These are phyloP conservation scores for Diversispora eburnea DNA, from an alignment of 192 early-diverging fungal species.

Conservation along the genomic window DNA sequence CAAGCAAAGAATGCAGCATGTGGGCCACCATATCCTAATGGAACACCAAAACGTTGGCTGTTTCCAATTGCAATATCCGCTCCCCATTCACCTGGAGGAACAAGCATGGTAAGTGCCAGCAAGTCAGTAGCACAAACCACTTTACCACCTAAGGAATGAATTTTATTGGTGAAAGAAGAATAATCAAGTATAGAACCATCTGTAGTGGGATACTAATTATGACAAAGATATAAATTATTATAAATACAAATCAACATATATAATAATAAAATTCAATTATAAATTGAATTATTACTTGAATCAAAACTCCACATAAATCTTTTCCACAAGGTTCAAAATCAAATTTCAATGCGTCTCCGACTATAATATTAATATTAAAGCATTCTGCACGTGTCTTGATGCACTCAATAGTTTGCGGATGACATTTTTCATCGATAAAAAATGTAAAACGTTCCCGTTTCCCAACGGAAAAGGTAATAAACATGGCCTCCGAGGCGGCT, in stretches of 20 bases:
- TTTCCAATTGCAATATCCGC: conserved; percentile 98
- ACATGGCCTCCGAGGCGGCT: conserved; percentile 96
- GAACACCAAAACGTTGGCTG: conserved; percentile 97
- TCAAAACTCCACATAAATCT: conserved; percentile 82
- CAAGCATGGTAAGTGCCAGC: conserved; percentile 85
- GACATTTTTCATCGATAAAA: conserved; percentile 90
- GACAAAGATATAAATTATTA: not conserved
- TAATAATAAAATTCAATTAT: conserved; percentile 5
- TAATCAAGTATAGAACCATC: conserved; percentile 85
- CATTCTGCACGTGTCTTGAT: conserved; percentile 92
- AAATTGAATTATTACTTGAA: conserved; percentile 68
- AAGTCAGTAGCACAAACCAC: conserved; percentile 93
- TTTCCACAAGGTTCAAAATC: conserved; percentile 73
- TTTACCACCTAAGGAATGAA: conserved; percentile 79
- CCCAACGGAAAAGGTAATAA: conserved; percentile 73
- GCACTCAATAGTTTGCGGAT: conserved; percentile 93
- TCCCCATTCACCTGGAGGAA: conserved; percentile 93
- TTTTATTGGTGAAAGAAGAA: conserved; percentile 68
- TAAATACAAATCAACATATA: conserved; percentile 28
- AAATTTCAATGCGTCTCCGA: conserved; percentile 75
- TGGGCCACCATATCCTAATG: conserved; percentile 97
- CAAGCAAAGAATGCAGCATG: conserved; percentile 99
- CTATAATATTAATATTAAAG: conserved; percentile 87
- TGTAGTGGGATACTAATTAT: conserved; percentile 85
- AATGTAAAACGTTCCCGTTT: conserved; percentile 83